phyloP scores from a whole-genome alignment of 345 rosid genomes.

The Mangifera indica region DNA sequence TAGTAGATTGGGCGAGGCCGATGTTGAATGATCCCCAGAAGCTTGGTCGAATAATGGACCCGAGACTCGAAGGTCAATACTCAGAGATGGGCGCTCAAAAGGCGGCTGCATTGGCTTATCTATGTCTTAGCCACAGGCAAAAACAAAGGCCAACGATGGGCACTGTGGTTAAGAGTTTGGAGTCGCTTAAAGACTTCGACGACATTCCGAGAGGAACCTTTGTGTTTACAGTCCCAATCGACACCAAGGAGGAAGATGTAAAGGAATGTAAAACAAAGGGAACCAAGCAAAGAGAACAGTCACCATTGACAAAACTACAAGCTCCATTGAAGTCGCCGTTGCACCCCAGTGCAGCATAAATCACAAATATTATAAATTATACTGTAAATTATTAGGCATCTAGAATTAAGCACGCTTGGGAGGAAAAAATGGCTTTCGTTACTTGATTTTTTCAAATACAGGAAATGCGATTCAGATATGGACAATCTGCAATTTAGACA shows the following conservation, averaged over 20 bases:
- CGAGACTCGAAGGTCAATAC: constrained; percentile 84
- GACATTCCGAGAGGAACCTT: constrained; percentile 64
- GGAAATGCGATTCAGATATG: constrained; percentile 8
- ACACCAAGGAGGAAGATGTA: constrained; percentile 26
- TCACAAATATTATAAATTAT: not conserved
- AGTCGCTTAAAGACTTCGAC: constrained; percentile 53
- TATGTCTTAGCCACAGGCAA: constrained; percentile 72
- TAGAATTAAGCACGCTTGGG: not conserved
- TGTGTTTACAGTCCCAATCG: constrained; percentile 59
- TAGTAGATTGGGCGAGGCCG: constrained; percentile 72
- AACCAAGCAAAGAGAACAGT: constrained; percentile 34
- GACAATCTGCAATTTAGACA: not conserved
- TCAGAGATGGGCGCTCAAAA: constrained; percentile 73
- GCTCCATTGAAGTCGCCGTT: no score
- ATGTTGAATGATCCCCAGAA: constrained; percentile 64
- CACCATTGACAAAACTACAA: constrained; percentile 34
- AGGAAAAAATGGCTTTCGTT: not conserved
- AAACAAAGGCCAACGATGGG: constrained; percentile 80
- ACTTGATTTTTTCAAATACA: constrained; percentile 26
- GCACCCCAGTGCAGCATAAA: constrained; percentile 7
- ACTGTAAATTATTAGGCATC: not conserved
- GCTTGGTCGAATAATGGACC: constrained; percentile 73
- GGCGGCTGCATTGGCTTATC: constrained; percentile 80
- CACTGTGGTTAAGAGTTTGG: constrained; percentile 53
- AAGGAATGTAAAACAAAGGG: constrained; percentile 33